A percentile compares a stretch with the other conserved stretches of the same genome.
phyloP scores from a whole-genome alignment of 1,284 basidiomycete species.

The Leccinum colubrinum region DNA sequence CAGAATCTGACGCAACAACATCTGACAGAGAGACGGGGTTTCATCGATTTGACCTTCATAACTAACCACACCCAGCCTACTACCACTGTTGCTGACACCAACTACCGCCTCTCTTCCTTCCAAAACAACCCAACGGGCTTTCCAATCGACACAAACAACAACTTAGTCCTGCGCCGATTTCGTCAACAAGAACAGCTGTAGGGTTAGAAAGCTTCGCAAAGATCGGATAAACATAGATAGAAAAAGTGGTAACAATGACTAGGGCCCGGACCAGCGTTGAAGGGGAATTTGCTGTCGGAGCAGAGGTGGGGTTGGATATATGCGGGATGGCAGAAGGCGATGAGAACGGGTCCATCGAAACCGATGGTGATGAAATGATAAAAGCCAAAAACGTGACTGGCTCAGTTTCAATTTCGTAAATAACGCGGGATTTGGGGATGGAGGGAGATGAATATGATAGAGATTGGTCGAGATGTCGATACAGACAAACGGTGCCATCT shows the following conservation, averaged over 20 bases:
- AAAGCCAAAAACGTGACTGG: slow-evolving; percentile 93
- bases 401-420: slow-evolving; percentile 82
- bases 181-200: slow-evolving; percentile 75
- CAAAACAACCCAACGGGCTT: slow-evolving; percentile 73
- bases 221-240: no score
- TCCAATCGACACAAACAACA: slow-evolving; percentile 84
- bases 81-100: slow-evolving; percentile 80
- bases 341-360: slow-evolving; percentile 26
- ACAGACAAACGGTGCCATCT: slow-evolving; percentile 91
- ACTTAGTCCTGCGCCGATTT: slow-evolving; percentile 80
- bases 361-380: slow-evolving; percentile 50
- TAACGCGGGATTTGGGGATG: slow-evolving; percentile 76
- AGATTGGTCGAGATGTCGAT: slow-evolving; percentile 89
- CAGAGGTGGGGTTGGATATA: slow-evolving; percentile 4
- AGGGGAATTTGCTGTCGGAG: slow-evolving; percentile 6
- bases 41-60: slow-evolving; percentile 70
- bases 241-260: slow-evolving; percentile 62
- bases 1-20: no score
- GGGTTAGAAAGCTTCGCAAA: slow-evolving; percentile 72
- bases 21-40: no score
- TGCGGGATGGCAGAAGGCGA: neutral
- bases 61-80: slow-evolving; percentile 84
- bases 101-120: slow-evolving; percentile 94
- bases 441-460: slow-evolving; percentile 69
- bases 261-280: slow-evolving; percentile 49